Percentiles rank a stretch among this genome's conserved stretches.
phyloP scores from a whole-genome alignment of 1,284 basidiomycete genomes.

The Chiua sp. region DNA sequence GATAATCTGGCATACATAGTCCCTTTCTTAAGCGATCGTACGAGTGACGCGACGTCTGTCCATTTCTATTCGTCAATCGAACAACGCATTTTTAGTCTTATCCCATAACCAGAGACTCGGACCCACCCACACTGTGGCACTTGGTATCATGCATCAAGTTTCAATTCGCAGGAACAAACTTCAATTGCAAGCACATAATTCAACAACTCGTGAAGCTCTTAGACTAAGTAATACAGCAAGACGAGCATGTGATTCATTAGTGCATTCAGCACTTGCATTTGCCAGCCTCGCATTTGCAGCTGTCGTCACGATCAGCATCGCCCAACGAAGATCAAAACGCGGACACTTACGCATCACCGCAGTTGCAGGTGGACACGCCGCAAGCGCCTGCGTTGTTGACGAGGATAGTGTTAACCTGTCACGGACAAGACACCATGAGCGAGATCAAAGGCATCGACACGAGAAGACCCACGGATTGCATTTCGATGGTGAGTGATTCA shows the following conservation, averaged over 20 bases:
- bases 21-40: too few relatives aligned
- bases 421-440: not conserved
- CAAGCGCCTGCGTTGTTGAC: constrained; percentile 12
- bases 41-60: too few relatives aligned
- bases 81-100: too few relatives aligned
- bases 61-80: too few relatives aligned
- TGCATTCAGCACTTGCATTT: constrained; percentile 19
- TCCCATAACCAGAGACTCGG: too few relatives aligned
- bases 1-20: too few relatives aligned
- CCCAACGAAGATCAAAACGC: not conserved
- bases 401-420: constrained; percentile 3
- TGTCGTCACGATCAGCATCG: not conserved
- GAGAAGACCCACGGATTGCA: not conserved
- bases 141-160: too few relatives aligned
- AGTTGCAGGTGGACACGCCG: not conserved
- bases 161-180: too few relatives aligned
- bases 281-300: constrained; percentile 21
- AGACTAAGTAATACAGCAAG: not conserved
- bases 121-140: too few relatives aligned
- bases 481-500: not conserved
- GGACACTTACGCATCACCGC: constrained; percentile 7
- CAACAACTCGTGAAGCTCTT: too few relatives aligned
- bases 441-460: not conserved
- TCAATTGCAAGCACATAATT: too few relatives aligned
- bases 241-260: too few relatives aligned